phyloP scores from a whole-genome alignment of 352 stramenopile genomes.

The Elongisporangium undulatum region DNA sequence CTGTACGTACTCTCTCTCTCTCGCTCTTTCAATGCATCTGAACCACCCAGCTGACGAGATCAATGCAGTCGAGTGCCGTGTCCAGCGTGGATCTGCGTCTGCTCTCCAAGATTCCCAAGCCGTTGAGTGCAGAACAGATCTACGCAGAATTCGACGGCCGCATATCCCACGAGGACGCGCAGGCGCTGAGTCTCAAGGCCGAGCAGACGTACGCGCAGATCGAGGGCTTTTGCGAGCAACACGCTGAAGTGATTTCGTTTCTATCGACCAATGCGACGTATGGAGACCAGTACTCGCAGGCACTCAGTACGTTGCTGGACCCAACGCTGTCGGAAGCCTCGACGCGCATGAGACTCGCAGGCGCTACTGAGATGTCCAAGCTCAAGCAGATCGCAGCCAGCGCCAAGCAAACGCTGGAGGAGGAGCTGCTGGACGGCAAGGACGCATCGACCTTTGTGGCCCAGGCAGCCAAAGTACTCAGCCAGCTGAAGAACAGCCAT shows the following conservation, averaged over 20 bases:
- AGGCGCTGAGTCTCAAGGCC: slow-evolving; percentile 40
- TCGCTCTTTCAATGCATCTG: background rate
- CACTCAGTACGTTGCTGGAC: slow-evolving; percentile 53
- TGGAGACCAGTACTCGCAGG: slow-evolving; percentile 57
- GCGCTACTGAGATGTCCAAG: slow-evolving; percentile 45
- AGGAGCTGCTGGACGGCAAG: slow-evolving; percentile 57
- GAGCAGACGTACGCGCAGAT: slow-evolving; percentile 48
- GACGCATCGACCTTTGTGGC: slow-evolving; percentile 62
- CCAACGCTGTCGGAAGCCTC: slow-evolving; percentile 59
- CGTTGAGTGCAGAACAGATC: slow-evolving; percentile 59
- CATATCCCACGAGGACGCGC: slow-evolving; percentile 55
- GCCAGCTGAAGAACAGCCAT: slow-evolving; percentile 53
- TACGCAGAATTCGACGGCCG: slow-evolving; percentile 62
- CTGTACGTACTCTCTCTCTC: background rate
- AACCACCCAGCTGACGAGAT: background rate
- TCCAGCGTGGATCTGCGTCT: slow-evolving; percentile 63
- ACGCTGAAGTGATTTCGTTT: slow-evolving; percentile 69
- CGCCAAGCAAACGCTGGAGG: slow-evolving; percentile 58
- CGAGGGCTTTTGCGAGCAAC: slow-evolving; percentile 63
- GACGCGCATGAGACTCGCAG: slow-evolving; percentile 37
- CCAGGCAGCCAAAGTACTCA: slow-evolving; percentile 49
- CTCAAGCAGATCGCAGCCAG: slow-evolving; percentile 45
- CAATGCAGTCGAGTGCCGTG: slow-evolving; percentile 36
- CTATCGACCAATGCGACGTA: slow-evolving; percentile 70
- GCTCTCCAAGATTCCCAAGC: slow-evolving; percentile 60